phyloP scores from a whole-genome alignment of 1,284 basidiomycete genomes.

The Rhodotorula sp. region DNA sequence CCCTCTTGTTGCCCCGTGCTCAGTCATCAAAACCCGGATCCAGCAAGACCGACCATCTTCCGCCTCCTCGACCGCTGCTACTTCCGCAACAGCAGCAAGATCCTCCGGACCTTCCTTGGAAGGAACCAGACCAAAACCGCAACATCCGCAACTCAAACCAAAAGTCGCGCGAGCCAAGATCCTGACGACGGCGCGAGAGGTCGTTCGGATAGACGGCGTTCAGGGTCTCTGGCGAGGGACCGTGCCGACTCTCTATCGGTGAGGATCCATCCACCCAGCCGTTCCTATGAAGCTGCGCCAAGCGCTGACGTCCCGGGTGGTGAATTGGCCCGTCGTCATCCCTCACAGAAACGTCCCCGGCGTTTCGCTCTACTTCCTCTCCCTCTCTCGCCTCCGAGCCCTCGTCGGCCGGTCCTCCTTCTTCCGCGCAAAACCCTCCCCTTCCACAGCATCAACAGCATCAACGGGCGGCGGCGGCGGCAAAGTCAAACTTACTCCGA shows the following conservation, averaged over 20 bases:
- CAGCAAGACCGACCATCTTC: slow-evolving; percentile 28
- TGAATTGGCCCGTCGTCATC: no score
- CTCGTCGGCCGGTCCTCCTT: slow-evolving; percentile 45
- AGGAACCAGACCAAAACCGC: not conserved
- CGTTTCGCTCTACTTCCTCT: slow-evolving; percentile 87
- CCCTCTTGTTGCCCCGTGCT: not conserved
- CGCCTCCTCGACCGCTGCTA: not conserved
- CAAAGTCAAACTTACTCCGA: slow-evolving; percentile 32
- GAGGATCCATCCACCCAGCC: not conserved
- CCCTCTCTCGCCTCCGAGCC: slow-evolving; percentile 71
- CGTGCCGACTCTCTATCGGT: slow-evolving; percentile 72
- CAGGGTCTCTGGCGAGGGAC: slow-evolving; percentile 72
- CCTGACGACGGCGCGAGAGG: slow-evolving; percentile 42
- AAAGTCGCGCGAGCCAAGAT: slow-evolving; percentile 18
- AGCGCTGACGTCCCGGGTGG: no score
- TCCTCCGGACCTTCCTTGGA: not conserved
- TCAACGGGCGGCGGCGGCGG: not conserved
- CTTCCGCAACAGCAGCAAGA: not conserved
- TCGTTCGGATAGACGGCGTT: slow-evolving; percentile 52
- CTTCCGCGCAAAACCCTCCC: slow-evolving; percentile 14
- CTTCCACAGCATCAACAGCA: slow-evolving; percentile 3
- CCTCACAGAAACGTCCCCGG: slow-evolving; percentile 78
- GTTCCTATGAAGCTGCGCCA: no score
- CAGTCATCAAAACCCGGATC: slow-evolving; percentile 40
- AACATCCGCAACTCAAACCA: not conserved